phyloP scores from a whole-genome alignment of 2,329 filamentous ascomycete species.

The Cucurbitaria berberidis region DNA sequence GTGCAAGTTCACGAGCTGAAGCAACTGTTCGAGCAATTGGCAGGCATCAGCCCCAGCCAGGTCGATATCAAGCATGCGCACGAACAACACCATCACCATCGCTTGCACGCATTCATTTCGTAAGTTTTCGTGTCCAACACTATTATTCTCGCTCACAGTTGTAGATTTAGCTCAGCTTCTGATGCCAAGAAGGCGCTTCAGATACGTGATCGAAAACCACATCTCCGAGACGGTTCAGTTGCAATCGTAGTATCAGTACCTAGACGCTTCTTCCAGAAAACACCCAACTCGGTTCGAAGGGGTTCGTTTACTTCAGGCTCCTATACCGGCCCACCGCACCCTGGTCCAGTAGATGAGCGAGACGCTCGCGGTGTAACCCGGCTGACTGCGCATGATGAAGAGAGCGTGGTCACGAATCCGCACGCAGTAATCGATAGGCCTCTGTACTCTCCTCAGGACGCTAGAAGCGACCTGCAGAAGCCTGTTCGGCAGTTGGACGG shows the following conservation, averaged over 20 bases:
- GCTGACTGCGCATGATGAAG: constrained; percentile 2
- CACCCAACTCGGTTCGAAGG: background rate
- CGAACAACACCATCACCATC: background rate
- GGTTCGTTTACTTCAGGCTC: background rate
- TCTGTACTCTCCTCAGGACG: constrained; percentile 47
- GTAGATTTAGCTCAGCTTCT: constrained; percentile 19
- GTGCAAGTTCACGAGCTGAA: constrained; percentile 18
- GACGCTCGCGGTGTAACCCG: constrained; percentile 2
- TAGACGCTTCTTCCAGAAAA: constrained; percentile 26
- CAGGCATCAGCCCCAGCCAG: constrained; percentile 13
- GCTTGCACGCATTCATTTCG: constrained; percentile 27
- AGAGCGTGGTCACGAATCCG: background rate
- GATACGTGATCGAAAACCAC: constrained; percentile 10
- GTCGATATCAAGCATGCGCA: constrained; percentile 3
- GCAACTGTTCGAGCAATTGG: constrained; percentile 21
- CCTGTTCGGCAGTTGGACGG: constrained; percentile 4
- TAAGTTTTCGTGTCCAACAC: constrained; percentile 7
- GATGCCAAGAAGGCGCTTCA: constrained; percentile 22
- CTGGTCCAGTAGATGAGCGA: constrained; percentile 1
- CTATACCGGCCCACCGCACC: background rate
- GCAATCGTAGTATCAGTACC: constrained; percentile 26
- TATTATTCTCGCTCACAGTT: constrained; percentile 10
- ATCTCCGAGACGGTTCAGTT: constrained; percentile 14
- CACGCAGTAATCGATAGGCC: background rate
- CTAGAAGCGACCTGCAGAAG: constrained; percentile 40